Percentiles rank a stretch among this genome's conserved stretches.
phyloP scores from a whole-genome alignment of 2,329 filamentous ascomycete species.

The Elsinoe perseae region DNA sequence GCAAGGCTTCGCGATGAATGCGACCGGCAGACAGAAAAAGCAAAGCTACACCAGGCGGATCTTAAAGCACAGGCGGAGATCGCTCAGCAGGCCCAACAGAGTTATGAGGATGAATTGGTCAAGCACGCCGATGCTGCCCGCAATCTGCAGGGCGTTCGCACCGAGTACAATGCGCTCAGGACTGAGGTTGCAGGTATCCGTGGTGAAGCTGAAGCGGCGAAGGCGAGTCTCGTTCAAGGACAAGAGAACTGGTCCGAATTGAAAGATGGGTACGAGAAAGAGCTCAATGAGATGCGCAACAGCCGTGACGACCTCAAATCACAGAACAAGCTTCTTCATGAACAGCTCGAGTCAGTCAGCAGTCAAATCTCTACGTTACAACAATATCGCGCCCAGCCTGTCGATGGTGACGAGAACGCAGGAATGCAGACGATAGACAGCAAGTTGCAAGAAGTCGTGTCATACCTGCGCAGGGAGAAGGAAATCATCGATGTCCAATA shows the following conservation, averaged over 20 bases:
- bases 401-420: slow-evolving; percentile 46
- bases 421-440: slow-evolving; percentile 53
- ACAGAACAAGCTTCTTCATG: slow-evolving; percentile 84
- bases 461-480: slow-evolving; percentile 87
- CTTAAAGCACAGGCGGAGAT: slow-evolving; percentile 90
- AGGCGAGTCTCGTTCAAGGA: slow-evolving; percentile 67
- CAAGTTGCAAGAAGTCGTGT: slow-evolving; percentile 81
- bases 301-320: slow-evolving; percentile 75
- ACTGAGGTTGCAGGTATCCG: slow-evolving; percentile 66
- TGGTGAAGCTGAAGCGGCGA: slow-evolving; percentile 79
- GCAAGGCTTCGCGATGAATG: slow-evolving; percentile 74
- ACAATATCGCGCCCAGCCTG: slow-evolving; percentile 54
- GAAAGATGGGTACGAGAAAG: slow-evolving; percentile 70
- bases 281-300: slow-evolving; percentile 68
- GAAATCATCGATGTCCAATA: slow-evolving; percentile 97
- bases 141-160: slow-evolving; percentile 67
- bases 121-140: slow-evolving; percentile 96
- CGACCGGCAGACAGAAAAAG: slow-evolving; percentile 68
- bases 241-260: slow-evolving; percentile 84
- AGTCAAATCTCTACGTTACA: slow-evolving; percentile 72
- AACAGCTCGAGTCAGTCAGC: slow-evolving; percentile 77
- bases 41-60: slow-evolving; percentile 81
- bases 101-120: slow-evolving; percentile 88
- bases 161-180: slow-evolving; percentile 74
- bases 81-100: slow-evolving; percentile 83